Conservation (phyloP, 2,329 filamentous ascomycete species). For the Penicillium sumatraense region DNA sequence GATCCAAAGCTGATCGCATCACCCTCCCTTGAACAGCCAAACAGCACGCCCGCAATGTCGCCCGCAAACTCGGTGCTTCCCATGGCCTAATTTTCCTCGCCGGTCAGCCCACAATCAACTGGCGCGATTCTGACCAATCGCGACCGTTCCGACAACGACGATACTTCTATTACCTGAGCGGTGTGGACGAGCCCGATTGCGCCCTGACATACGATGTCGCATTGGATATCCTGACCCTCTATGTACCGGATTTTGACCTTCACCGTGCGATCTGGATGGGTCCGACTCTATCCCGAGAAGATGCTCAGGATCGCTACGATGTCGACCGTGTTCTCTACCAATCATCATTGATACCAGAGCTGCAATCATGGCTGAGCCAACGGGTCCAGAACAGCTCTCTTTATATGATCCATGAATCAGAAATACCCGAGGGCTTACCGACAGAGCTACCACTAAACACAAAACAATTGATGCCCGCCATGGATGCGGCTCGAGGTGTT, state of each 20-base stretch:
- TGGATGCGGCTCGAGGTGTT: conserved; percentile 70
- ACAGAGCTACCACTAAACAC: conserved; percentile 31
- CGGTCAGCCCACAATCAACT: conserved; percentile 54
- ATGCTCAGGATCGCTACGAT: conserved; percentile 66
- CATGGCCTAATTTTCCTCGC: conserved; percentile 62
- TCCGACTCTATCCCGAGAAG: conserved; percentile 51
- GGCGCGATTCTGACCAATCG: conserved; percentile 64
- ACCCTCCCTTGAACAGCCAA: conserved; percentile 44
- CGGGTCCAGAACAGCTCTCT: conserved; percentile 33
- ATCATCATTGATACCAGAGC: conserved; percentile 53
- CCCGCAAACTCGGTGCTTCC: conserved; percentile 45
- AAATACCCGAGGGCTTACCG: conserved; percentile 33
- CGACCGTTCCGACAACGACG: conserved; percentile 62
- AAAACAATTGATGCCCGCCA: conserved; percentile 52
- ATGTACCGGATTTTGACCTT: conserved; percentile 72
- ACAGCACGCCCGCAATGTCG: conserved; percentile 54
- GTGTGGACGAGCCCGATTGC: conserved; percentile 59
- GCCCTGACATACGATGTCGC: conserved; percentile 62
- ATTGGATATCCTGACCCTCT: conserved; percentile 69
- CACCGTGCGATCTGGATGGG: conserved; percentile 49
- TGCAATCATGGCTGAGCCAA: conserved; percentile 45
- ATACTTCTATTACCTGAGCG: conserved; percentile 66
- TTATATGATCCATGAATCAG: conserved; percentile 44
- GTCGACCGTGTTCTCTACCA: conserved; percentile 72
- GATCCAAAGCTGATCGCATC: conserved; percentile 14